Conservation (phyloP, 257 asterid genomes). For the Fraxinus excelsior region DNA sequence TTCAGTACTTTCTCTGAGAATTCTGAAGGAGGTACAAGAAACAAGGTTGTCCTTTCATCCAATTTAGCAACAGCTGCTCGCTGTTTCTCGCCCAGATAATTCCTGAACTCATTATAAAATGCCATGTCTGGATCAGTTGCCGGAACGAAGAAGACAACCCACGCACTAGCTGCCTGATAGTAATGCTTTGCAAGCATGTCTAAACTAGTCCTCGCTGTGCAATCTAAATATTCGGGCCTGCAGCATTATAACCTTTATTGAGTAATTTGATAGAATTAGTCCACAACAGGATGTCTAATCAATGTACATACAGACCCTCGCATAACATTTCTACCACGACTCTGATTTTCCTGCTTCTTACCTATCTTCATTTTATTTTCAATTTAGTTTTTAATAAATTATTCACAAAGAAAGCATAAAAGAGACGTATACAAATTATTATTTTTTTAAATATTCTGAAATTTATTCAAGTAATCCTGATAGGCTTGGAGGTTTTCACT, state of each 20-base stretch:
- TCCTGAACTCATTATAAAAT: constrained; percentile 85
- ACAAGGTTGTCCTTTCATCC: constrained; percentile 75
- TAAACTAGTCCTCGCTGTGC: constrained; percentile 93
- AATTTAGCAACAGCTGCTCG: constrained; percentile 91
- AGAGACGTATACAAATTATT: not conserved
- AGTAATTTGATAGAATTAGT: constrained; percentile 21
- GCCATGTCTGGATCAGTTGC: constrained; percentile 81
- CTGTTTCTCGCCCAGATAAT: constrained; percentile 81
- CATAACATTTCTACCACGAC: constrained; percentile 1
- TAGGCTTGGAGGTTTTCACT: not conserved
- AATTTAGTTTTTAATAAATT: not conserved
- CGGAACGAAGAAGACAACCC: constrained; percentile 91
- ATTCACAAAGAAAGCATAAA: not conserved
- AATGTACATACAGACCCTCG: not conserved
- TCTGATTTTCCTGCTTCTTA: not conserved
- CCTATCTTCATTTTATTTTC: not conserved
- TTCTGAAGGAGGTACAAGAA: constrained; percentile 96
- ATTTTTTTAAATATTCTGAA: constrained; percentile 11
- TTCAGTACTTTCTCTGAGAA: constrained; percentile 85
- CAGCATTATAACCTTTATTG: constrained; percentile 24
- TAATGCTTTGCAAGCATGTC: constrained; percentile 93
- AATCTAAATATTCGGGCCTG: constrained; percentile 87
- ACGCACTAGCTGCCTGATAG: constrained; percentile 79
- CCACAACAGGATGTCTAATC: not conserved
- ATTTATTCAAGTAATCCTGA: not conserved